Conservation (phyloP, 2,329 filamentous ascomycete species). For the Alternaria sp. region DNA sequence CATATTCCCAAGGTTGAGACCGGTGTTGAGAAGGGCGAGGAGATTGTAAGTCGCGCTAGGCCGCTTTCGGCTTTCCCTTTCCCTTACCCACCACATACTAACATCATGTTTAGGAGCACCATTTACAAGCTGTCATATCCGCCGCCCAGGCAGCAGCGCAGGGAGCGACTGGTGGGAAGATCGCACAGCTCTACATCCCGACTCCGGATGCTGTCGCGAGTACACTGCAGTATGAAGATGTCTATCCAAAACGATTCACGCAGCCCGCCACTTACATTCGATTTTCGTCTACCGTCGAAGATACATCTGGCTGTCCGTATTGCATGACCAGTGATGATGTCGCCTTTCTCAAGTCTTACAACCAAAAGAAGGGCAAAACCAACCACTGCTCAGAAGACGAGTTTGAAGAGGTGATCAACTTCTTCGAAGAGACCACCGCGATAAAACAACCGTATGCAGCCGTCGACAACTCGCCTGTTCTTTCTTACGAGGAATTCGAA, state of each 20-base stretch:
- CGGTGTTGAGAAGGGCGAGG: conserved; percentile 95
- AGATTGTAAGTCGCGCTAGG: conserved; percentile 77
- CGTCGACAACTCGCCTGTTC: conserved; percentile 84
- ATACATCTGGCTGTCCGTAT: conserved; percentile 88
- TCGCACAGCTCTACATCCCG: conserved; percentile 69
- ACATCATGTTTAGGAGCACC: conserved; percentile 74
- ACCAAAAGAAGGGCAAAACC: conserved; percentile 70
- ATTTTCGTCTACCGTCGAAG: conserved; percentile 97
- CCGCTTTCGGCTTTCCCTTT: conserved; percentile 34
- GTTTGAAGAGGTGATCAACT: conserved; percentile 93
- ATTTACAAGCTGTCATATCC: conserved; percentile 85
- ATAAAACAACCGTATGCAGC: conserved; percentile 86
- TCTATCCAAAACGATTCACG: conserved; percentile 80
- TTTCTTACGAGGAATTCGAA: conserved; percentile 64
- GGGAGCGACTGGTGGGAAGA: conserved; percentile 60
- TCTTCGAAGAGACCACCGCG: conserved; percentile 87
- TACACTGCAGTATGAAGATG: conserved; percentile 81
- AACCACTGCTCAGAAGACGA: conserved; percentile 82
- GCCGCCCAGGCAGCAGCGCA: conserved; percentile 63
- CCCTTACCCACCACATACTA: conserved; percentile 17
- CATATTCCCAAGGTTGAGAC: conserved; percentile 87
- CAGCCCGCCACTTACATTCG: conserved; percentile 94
- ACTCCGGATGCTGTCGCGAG: conserved; percentile 69
- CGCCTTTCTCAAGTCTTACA: conserved; percentile 81
- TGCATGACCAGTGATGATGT: conserved; percentile 94